Conservation (phyloP, 2,329 filamentous ascomycete genomes). For the Fusarium austroafricanum region DNA sequence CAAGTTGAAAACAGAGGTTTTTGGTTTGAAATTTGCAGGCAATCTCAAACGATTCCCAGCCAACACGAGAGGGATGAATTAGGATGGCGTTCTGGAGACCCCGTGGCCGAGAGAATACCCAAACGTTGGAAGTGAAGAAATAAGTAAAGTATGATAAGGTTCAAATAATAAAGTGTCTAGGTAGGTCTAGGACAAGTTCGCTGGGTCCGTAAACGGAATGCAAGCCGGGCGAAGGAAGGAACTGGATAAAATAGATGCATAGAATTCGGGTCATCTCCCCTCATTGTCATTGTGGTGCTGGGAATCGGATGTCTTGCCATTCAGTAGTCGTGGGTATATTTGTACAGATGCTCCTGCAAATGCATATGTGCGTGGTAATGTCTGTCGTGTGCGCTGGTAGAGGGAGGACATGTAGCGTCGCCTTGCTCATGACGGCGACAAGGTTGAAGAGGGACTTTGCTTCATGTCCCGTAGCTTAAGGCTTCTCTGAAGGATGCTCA, state of each 20-base stretch:
- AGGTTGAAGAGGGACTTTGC: conserved; percentile 3
- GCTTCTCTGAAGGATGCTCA: conserved; percentile 62
- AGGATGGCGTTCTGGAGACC: conserved; percentile 40
- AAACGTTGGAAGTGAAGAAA: conserved; percentile 42
- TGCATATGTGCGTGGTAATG: conserved; percentile 47
- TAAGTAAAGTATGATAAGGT: conserved; percentile 38
- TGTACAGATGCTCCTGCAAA: conserved; percentile 48
- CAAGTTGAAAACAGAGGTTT: conserved; percentile 26
- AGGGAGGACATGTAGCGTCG: conserved; percentile 36
- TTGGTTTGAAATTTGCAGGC: conserved; percentile 34
- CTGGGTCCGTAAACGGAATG: conserved; percentile 42
- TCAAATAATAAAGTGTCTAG: conserved; percentile 48
- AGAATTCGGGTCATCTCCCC: conserved; percentile 40
- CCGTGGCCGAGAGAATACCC: conserved; percentile 43
- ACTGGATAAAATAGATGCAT: conserved; percentile 40
- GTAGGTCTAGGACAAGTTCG: conserved; percentile 44
- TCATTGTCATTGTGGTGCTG: conserved; percentile 35
- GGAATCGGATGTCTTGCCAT: conserved; percentile 41
- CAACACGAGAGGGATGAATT: conserved; percentile 38
- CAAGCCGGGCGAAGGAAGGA: conserved; percentile 37
- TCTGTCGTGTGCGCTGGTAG: conserved; percentile 44
- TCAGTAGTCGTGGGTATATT: conserved; percentile 47
- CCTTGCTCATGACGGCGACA: conserved; percentile 47
- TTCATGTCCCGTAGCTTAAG: conserved; percentile 22
- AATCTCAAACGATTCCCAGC: conserved; percentile 33